Conservation (phyloP, 495 filamentous ascomycete genomes). For the Aspergillus bridgeri region DNA sequence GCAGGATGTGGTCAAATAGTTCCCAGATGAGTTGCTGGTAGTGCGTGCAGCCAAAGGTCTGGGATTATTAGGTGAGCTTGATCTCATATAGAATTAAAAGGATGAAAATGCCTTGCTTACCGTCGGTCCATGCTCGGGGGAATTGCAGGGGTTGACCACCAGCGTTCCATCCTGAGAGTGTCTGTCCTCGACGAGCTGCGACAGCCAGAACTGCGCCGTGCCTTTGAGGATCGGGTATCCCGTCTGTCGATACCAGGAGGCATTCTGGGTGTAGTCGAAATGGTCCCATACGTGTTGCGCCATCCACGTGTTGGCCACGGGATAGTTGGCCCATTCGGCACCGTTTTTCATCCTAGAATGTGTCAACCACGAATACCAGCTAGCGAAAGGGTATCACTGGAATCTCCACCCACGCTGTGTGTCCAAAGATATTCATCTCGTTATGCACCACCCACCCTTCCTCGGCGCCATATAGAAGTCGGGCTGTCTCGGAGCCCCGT, state of each 20-base stretch:
- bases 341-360: slow-evolving; percentile 33
- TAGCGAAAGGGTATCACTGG: not conserved
- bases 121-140: slow-evolving; percentile 49
- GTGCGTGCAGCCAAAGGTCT: slow-evolving; percentile 49
- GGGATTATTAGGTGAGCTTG: not conserved
- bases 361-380: no score
- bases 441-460: slow-evolving; percentile 46
- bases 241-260: slow-evolving; percentile 32
- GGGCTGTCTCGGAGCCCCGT: slow-evolving; percentile 46
- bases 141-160: slow-evolving; percentile 50
- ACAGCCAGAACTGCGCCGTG: slow-evolving; percentile 45
- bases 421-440: slow-evolving; percentile 50
- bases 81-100: not conserved
- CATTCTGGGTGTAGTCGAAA: slow-evolving; percentile 44
- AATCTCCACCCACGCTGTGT: slow-evolving; percentile 31
- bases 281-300: slow-evolving; percentile 49
- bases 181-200: slow-evolving; percentile 38
- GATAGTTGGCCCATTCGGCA: slow-evolving; percentile 41
- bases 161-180: slow-evolving; percentile 49
- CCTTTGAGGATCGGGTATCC: slow-evolving; percentile 50
- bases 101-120: not conserved
- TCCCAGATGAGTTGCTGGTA: slow-evolving; percentile 49
- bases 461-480: slow-evolving; percentile 40
- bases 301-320: slow-evolving; percentile 47
- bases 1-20: slow-evolving; percentile 39